Base-by-base conservation (phyloP, 352 stramenopile genomes). In the Phytophthora meadii region DNA sequence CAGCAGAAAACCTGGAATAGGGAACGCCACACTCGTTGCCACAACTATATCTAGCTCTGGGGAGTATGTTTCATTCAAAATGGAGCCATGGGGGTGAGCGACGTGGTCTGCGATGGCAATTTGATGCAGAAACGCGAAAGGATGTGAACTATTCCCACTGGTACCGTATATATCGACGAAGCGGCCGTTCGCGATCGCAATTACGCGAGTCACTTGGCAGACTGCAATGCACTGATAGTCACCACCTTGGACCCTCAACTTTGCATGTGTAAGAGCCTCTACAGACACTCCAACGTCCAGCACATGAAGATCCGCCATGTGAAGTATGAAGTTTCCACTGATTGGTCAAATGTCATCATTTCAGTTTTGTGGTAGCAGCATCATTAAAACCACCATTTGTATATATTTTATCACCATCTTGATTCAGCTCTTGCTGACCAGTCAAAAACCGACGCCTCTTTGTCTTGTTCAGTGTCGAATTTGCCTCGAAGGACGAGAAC, bases 141-240 rank as follows among this genome's bases (percentile, higher is more conserved):
- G 45, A 49, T 73, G 61, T 39, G 45, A 46, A 19, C 28, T 45
- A 14, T 57, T 68, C 39, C 30, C 24, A 41, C 54, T 14, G 56
- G 59, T 48, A 27, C 54, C 42, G 50, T 82, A 84, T 15, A 90
- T 47, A n/a, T 89, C 79, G 24, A 91, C 68, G 44, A 81, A 68
- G n/a, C 65, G 61, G 4, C 79, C 76, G 27, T 85, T 84, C 2
- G 72, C 72, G 39, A 87, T 57, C 10, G 78, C 76, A 27, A 89
- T 6, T 22, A 86, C 55, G 32, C 68, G 68, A 5, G 61, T 74
- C 4, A 37, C 54, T 19, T 78, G 50, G 32, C 77, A 88, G 2
- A 83, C 24, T 27, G 80, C 74, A 22, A 86, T 59, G 0, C 17
- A 25, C 45, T 91, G 81, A 30, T 19, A 30, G 41, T 41, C 53